A percentile compares a stretch with the other conserved stretches of the same genome.
Evolutionary conservation across 805 yeast species (phyloP).

Genomic region (Monosporozyma aquatica): DNA sequence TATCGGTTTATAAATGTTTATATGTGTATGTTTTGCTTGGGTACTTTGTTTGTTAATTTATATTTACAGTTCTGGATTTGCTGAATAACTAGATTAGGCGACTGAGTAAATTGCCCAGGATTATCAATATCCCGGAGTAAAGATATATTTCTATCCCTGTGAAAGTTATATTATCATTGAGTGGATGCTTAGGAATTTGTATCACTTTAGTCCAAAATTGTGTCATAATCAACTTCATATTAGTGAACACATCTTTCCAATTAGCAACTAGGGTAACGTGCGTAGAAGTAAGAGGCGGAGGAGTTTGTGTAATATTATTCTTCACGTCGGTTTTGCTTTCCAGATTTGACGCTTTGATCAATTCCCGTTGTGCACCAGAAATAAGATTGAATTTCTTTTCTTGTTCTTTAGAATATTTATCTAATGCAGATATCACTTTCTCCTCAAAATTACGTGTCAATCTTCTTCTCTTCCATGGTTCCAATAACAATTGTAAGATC

Average conservation of each 20-base stretch:
- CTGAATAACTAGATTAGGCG: too few species aligned
- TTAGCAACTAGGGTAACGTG: not conserved
- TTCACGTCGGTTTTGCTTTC: too few species aligned
- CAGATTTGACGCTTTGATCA: not conserved
- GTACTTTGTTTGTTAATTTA: too few species aligned
- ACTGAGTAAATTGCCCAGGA: too few species aligned
- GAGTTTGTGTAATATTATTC: too few species aligned
- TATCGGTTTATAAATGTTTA: too few species aligned
- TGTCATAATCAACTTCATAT: not conserved
- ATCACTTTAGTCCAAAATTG: not conserved
- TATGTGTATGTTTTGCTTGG: too few species aligned
- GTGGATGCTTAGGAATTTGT: not conserved
- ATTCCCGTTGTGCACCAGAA: not conserved
- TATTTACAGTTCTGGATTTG: too few species aligned
- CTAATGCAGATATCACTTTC: conserved; percentile 53
- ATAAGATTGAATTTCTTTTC: not conserved
- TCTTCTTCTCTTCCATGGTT: conserved; percentile 86
- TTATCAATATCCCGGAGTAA: too few species aligned
- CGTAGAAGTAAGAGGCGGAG: too few species aligned
- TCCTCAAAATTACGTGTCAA: conserved; percentile 77
- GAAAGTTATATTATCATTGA: not conserved
- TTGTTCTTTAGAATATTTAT: conserved; percentile 19
- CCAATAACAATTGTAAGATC: conserved; percentile 76
- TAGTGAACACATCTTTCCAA: not conserved
- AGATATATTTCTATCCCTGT: not conserved